phyloP scores from a whole-genome alignment of 495 filamentous ascomycete species.

The Astrothelium subdiscretum region DNA sequence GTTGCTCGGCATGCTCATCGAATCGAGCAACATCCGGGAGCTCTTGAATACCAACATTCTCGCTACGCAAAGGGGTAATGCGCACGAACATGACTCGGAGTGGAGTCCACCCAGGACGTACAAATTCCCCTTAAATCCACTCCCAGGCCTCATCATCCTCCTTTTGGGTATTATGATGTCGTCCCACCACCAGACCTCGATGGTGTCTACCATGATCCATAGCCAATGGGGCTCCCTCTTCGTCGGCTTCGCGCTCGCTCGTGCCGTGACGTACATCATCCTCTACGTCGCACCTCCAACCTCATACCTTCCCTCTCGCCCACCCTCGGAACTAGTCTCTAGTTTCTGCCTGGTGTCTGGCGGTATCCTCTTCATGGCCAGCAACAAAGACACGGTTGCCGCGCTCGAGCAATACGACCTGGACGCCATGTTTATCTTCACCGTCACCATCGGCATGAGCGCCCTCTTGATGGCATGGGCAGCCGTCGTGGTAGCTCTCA shows the following conservation, averaged over 20 bases:
- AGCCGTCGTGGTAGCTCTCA: slow-evolving; percentile 66
- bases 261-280: slow-evolving; percentile 68
- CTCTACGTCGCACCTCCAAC: slow-evolving; percentile 72
- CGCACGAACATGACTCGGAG: slow-evolving; percentile 34
- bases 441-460: slow-evolving; percentile 72
- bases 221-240: slow-evolving; percentile 88
- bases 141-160: slow-evolving; percentile 77
- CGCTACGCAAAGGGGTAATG: slow-evolving; percentile 19
- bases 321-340: slow-evolving; percentile 79
- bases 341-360: slow-evolving; percentile 81
- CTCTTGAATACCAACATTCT: slow-evolving; percentile 58
- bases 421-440: slow-evolving; percentile 91
- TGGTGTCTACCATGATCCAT: slow-evolving; percentile 86
- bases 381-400: slow-evolving; percentile 60
- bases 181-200: slow-evolving; percentile 73
- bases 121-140: slow-evolving; percentile 70
- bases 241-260: slow-evolving; percentile 65
- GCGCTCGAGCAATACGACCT: slow-evolving; percentile 63
- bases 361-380: slow-evolving; percentile 87
- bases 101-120: slow-evolving; percentile 56
- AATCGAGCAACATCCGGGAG: slow-evolving; percentile 57
- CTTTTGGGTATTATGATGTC: slow-evolving; percentile 91
- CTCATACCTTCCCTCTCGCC: slow-evolving; percentile 72
- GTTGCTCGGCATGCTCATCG: slow-evolving; percentile 88
- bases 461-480: slow-evolving; percentile 81